Conservation (phyloP, 768 basidiomycete species). For the Amanita rubescens region DNA sequence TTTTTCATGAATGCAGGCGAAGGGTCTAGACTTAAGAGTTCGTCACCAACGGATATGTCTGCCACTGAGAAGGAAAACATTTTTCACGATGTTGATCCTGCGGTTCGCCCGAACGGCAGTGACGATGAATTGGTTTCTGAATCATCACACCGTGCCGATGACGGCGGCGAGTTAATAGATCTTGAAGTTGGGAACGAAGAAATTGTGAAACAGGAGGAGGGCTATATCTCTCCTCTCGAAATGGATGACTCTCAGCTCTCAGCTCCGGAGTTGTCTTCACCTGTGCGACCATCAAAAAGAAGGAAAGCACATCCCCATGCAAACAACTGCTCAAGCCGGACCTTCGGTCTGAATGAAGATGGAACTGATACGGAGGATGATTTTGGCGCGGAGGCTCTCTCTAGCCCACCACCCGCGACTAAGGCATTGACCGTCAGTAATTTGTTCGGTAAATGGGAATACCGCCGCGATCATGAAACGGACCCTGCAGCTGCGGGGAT, state of each 20-base stretch:
- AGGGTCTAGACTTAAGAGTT: conserved; percentile 8
- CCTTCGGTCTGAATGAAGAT: conserved; percentile 14
- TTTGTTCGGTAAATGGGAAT: background rate
- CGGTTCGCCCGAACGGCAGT: conserved; percentile 12
- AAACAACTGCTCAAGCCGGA: background rate
- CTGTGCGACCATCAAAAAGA: conserved; percentile 23
- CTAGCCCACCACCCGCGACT: conserved; percentile 32
- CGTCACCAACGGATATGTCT: conserved; percentile 15
- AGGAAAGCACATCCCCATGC: conserved; percentile 11
- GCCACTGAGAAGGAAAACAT: conserved; percentile 37
- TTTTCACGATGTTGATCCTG: conserved; percentile 10
- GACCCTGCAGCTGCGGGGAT: background rate
- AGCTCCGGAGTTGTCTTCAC: conserved; percentile 61
- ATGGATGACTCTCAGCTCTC: conserved; percentile 42
- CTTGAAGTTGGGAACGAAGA: conserved; percentile 36
- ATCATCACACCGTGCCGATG: conserved; percentile 20
- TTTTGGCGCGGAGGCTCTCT: conserved; percentile 47
- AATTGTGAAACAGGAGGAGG: conserved; percentile 60
- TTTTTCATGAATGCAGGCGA: conserved; percentile 24
- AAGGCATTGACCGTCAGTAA: conserved; percentile 1
- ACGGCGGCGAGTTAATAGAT: conserved; percentile 14
- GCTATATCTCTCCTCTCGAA: conserved; percentile 69
- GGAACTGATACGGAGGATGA: conserved; percentile 24
- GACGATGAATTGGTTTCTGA: conserved; percentile 15
- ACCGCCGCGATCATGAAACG: background rate